Evolutionary conservation across 352 stramenopile genomes (phyloP).

Genomic region (Phytophthora pluvialis): DNA sequence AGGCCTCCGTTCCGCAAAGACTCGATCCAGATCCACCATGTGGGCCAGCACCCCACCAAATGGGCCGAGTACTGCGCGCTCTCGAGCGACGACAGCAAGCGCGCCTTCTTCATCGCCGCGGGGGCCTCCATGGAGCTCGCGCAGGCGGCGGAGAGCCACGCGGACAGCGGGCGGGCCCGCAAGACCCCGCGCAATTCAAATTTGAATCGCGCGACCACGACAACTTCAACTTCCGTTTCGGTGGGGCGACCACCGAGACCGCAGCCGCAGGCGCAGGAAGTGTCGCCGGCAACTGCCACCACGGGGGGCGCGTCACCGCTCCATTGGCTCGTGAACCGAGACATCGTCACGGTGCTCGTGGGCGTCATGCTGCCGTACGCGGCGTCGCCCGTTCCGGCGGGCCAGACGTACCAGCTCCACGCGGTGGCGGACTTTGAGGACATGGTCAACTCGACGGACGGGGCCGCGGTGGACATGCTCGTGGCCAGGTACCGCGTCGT

Average conservation of each 20-base stretch:
- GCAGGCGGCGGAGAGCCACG: not conserved
- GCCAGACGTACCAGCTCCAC: slow-evolving; percentile 22
- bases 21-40: slow-evolving; percentile 67
- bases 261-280: no score
- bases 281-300: not conserved
- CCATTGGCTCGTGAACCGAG: slow-evolving; percentile 34
- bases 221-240: slow-evolving; percentile 14
- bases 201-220: not conserved
- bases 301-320: not conserved
- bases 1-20: slow-evolving; percentile 70
- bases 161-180: slow-evolving; percentile 1
- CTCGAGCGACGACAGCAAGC: slow-evolving; percentile 49
- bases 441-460: slow-evolving; percentile 23
- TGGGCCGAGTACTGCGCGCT: slow-evolving; percentile 57
- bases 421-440: slow-evolving; percentile 34
- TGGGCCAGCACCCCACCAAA: slow-evolving; percentile 51
- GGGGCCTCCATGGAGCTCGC: slow-evolving; percentile 19
- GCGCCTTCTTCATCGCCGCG: slow-evolving; percentile 54
- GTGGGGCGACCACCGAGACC: not conserved
- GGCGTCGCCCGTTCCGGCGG: not conserved
- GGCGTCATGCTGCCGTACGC: slow-evolving; percentile 28
- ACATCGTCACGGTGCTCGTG: slow-evolving; percentile 34
- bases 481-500: slow-evolving; percentile 26
- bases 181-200: slow-evolving; percentile 22
- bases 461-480: slow-evolving; percentile 1